Percentiles rank a stretch among this genome's conserved stretches.
Evolutionary conservation across 805 yeast species (phyloP).

Genomic region (Helenozyma baotianmanensis): DNA sequence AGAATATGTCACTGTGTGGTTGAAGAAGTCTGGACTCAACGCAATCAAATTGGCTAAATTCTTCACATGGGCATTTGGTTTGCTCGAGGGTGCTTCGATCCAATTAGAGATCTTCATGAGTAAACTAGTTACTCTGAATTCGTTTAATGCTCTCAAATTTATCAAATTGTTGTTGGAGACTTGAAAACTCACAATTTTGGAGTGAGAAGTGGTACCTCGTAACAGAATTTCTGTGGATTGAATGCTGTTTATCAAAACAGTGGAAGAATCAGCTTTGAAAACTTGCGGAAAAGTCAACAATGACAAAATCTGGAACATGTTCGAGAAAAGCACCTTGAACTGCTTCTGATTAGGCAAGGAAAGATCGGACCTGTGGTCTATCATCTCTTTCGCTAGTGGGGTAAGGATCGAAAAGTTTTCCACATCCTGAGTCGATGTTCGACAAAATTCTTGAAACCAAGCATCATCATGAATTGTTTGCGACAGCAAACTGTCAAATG

Average conservation of each 20-base stretch:
- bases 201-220: conserved; percentile 43
- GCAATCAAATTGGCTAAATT: conserved; percentile 30
- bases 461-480: conserved; percentile 13
- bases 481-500: conserved; percentile 14
- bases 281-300: conserved; percentile 35
- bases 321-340: conserved; percentile 25
- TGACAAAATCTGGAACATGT: conserved; percentile 33
- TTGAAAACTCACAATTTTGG: conserved; percentile 49
- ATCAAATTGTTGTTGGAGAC: conserved; percentile 59
- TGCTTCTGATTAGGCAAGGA: conserved; percentile 17
- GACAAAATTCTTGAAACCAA: conserved; percentile 25
- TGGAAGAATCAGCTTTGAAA: conserved; percentile 31
- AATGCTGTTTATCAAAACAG: conserved; percentile 50
- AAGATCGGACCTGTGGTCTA: conserved; percentile 15
- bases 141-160: conserved; percentile 48
- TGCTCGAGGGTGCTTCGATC: conserved; percentile 24
- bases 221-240: conserved; percentile 62
- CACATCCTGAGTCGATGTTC: conserved; percentile 19
- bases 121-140: conserved; percentile 32
- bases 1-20: conserved; percentile 30
- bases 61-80: conserved; percentile 29
- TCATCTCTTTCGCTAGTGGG: conserved; percentile 24
- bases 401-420: conserved; percentile 22
- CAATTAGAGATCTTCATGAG: conserved; percentile 34
- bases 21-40: conserved; percentile 29